Percentiles rank a stretch among this genome's conserved stretches.
These are phyloP conservation scores for Lactarius indigo DNA, from an alignment of 768 basidiomycete genomes.

Conservation along the genomic window DNA sequence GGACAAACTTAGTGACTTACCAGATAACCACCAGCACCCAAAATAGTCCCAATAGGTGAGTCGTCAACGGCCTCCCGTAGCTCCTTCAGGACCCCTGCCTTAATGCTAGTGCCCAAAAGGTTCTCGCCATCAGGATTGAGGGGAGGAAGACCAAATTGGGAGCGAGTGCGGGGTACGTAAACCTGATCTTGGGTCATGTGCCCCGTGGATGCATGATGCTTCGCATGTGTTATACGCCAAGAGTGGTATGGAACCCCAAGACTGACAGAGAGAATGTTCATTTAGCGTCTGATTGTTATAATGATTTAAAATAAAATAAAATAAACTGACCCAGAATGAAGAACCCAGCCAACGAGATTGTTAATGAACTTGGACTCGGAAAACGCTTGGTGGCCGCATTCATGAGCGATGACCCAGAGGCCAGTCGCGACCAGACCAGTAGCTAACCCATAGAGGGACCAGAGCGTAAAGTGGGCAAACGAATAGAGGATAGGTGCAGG, in stretches of 20 bases:
- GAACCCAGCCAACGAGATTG: constrained; percentile 87
- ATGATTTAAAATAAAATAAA: constrained; percentile 2
- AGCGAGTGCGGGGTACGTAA: constrained; percentile 89
- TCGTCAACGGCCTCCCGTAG: constrained; percentile 87
- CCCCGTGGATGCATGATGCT: constrained; percentile 92
- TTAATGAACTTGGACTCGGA: constrained; percentile 90
- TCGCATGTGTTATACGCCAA: constrained; percentile 91
- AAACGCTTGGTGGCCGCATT: constrained; percentile 96
- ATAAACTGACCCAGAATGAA: constrained; percentile 76
- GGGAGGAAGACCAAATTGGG: constrained; percentile 58
- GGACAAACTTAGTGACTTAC: constrained; percentile 34
- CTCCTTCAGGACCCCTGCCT: constrained; percentile 65
- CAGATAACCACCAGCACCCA: constrained; percentile 54
- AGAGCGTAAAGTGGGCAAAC: constrained; percentile 60
- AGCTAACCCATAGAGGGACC: constrained; percentile 79
- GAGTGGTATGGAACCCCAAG: constrained; percentile 96
- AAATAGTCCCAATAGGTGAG: constrained; percentile 71
- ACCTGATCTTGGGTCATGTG: constrained; percentile 97
- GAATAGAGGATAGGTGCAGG: constrained; percentile 61
- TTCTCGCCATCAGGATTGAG: constrained; percentile 70
- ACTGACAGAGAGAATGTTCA: constrained; percentile 36
- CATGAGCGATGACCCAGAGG: constrained; percentile 91
- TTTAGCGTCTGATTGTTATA: not conserved
- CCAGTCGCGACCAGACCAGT: constrained; percentile 87
- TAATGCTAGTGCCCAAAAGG: constrained; percentile 57